Evolutionary conservation across 2,329 filamentous ascomycete genomes (phyloP).

Genomic region (Phaeoacremonium minimum): DNA sequence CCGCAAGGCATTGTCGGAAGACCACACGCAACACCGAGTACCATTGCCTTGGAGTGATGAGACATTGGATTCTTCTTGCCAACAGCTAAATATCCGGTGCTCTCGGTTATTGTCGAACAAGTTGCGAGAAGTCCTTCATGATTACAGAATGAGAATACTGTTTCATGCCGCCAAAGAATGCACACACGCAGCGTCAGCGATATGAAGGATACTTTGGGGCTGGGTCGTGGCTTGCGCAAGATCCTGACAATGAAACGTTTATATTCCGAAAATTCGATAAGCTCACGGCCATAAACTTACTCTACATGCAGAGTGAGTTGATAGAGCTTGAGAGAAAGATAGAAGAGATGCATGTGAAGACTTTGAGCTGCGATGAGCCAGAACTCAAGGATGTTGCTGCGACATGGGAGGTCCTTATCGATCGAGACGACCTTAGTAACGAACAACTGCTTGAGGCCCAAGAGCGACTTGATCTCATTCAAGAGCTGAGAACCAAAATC

Average conservation of each 20-base stretch:
- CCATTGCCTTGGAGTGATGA: too few species aligned
- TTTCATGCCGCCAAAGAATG: too few species aligned
- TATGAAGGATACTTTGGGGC: too few species aligned
- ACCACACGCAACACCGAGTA: too few species aligned
- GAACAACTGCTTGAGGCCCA: too few species aligned
- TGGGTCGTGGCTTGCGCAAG: constrained; percentile 8
- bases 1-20: too few species aligned
- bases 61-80: too few species aligned
- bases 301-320: constrained; percentile 8
- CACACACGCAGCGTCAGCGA: too few species aligned
- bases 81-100: too few species aligned
- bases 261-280: constrained; percentile 10
- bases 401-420: constrained; percentile 1
- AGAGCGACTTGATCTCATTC: not conserved
- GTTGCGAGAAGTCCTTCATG: too few species aligned
- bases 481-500: not conserved
- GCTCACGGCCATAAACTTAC: constrained; percentile 6
- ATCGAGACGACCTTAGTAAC: not conserved
- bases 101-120: too few species aligned
- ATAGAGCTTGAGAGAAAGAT: constrained; percentile 2
- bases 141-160: too few species aligned
- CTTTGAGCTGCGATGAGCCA: constrained; percentile 1
- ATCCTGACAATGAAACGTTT: constrained; percentile 9
- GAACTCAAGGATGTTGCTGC: constrained; percentile 9
- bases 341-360: not conserved